phyloP scores from a whole-genome alignment of 805 yeast species.

The Peterozyma toletana region DNA sequence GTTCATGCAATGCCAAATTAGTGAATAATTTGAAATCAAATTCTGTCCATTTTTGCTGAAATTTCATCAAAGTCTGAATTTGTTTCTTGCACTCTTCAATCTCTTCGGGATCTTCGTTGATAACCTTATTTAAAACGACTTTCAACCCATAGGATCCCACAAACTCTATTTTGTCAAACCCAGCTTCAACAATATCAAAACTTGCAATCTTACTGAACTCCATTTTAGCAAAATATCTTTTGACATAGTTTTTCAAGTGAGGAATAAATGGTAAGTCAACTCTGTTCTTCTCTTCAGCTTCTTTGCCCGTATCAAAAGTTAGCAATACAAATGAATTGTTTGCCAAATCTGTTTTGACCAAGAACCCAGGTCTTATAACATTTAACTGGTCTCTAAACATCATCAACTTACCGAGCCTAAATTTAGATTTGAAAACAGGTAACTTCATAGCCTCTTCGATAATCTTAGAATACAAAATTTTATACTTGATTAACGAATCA shows the following conservation, averaged over 20 bases:
- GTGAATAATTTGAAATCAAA: constrained; percentile 29
- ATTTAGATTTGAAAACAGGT: constrained; percentile 37
- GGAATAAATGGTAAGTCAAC: constrained; percentile 31
- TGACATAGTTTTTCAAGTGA: constrained; percentile 20
- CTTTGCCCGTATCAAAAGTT: constrained; percentile 36
- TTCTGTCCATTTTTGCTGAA: constrained; percentile 36
- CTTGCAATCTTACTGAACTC: constrained; percentile 6
- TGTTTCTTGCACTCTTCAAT: constrained; percentile 28
- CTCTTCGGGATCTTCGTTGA: constrained; percentile 27
- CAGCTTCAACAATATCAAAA: constrained; percentile 27
- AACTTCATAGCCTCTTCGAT: constrained; percentile 39
- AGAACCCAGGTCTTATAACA: constrained; percentile 40
- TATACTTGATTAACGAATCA: constrained; percentile 37
- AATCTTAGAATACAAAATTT: constrained; percentile 34
- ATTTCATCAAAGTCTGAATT: constrained; percentile 25
- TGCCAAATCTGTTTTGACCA: constrained; percentile 34
- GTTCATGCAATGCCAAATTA: constrained; percentile 26
- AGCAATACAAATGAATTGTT: constrained; percentile 28
- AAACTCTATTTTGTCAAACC: constrained; percentile 33
- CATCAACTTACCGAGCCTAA: constrained; percentile 50
- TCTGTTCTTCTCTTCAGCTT: constrained; percentile 17
- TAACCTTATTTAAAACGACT: constrained; percentile 24
- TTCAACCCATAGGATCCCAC: constrained; percentile 30
- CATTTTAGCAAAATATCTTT: constrained; percentile 28
- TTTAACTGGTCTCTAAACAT: constrained; percentile 40